phyloP scores from a whole-genome alignment of 1,284 basidiomycete genomes.

The Apiotrichum mycotoxinovorans region DNA sequence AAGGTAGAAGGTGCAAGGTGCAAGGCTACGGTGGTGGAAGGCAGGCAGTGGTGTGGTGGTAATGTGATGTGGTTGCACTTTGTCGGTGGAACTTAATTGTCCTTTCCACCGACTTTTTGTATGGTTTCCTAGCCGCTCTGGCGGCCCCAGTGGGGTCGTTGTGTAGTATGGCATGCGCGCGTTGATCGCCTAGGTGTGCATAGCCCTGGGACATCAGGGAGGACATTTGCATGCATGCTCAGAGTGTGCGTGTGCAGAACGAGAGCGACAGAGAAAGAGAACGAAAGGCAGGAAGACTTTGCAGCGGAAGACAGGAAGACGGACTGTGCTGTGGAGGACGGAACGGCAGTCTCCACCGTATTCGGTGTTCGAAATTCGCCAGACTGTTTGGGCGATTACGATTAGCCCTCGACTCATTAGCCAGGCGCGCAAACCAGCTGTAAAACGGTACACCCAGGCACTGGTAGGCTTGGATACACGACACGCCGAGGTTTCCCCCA shows the following conservation, averaged over 20 bases:
- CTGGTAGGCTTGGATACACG: neutral
- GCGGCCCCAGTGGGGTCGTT: slow-evolving; percentile 1
- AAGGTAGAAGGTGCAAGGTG: too few species aligned
- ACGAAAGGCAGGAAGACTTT: neutral
- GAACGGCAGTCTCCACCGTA: neutral
- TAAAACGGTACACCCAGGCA: neutral
- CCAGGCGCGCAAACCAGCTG: neutral
- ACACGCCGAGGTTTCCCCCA: neutral
- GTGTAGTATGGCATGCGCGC: neutral
- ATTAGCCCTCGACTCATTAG: neutral
- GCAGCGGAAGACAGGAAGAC: neutral
- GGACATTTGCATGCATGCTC: neutral
- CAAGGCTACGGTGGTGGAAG: neutral
- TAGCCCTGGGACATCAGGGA: neutral
- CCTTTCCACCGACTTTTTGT: slow-evolving; percentile 47
- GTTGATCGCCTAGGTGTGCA: slow-evolving; percentile 1
- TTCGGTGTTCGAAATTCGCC: neutral
- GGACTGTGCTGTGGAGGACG: neutral
- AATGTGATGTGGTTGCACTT: neutral
- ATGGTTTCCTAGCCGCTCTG: slow-evolving; percentile 48
- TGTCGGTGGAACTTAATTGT: slow-evolving; percentile 18
- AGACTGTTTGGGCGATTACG: neutral
- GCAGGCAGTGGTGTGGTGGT: neutral
- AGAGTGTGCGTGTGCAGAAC: neutral
- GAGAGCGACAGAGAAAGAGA: neutral